Evolutionary conservation across 176 grass and related monocot genomes (phyloP), one percentile per base, ranked within the genome.

Genomic region (Olyra latifolia): DNA sequence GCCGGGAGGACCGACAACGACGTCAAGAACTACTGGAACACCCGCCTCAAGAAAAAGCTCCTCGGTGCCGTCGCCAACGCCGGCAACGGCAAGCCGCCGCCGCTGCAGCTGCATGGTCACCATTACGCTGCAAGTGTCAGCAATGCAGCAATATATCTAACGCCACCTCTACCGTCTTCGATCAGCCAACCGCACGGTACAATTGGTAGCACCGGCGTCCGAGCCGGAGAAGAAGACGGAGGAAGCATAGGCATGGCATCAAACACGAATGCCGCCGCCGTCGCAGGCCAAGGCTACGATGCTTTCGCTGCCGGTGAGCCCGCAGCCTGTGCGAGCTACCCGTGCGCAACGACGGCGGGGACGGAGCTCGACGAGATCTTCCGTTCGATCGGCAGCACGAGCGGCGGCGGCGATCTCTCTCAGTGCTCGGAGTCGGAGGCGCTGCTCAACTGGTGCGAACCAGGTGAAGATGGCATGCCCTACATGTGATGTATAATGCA

Each of bases 11-110:
- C 85, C 4, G 85, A 87, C 54, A 87, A 87, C 63, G 62, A 47
- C 40, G 45, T 87, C 78, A 87, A 87, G 71, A 87, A 87, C 71
- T 62, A 87, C 85, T 87, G 78, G 85, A 87, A 87, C 78, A 70
- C 78, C 13, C 42, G 71, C 4, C 78, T 87, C 59, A 87, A 76
- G 85, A 87, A 87, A 69, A 67, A 58, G 61, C 15, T 74, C 49
- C 1, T 69, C 40, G 35, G 10, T 3, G 6, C 8, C 35, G 9
- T 23, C 27, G 57, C 22, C 55, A 4, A 17, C 80, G 8, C 0
- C 53, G 54, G n/a, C 54, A 56, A 56, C 44, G 56, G 35, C 69
- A 20, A 11, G 6, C 2, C 56, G 13, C 0, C 42, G 15, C 58
- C 39, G 0, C 15, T 7, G 15, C 74, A 14, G 10, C 25, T 8